A percentile compares a stretch with the other conserved stretches of the same genome.
Conservation (phyloP, 345 rosid species). For the Viola odorata region DNA sequence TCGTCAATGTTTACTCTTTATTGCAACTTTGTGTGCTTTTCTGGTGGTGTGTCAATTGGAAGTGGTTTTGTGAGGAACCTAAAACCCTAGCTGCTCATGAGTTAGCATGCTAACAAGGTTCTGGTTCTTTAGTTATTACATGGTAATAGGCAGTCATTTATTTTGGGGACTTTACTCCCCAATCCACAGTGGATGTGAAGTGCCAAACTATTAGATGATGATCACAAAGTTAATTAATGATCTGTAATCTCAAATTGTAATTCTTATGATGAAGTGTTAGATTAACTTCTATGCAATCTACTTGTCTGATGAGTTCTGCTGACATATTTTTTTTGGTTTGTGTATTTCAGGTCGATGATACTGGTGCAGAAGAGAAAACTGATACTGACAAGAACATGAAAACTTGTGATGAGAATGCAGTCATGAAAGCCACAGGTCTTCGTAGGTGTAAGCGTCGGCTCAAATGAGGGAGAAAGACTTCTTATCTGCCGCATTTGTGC, state of each 20-base stretch:
- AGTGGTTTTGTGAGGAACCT: too few species aligned
- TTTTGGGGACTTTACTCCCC: too few species aligned
- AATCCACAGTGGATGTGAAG: too few species aligned
- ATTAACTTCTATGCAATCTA: too few species aligned
- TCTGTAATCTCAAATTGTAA: too few species aligned
- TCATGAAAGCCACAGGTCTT: not conserved
- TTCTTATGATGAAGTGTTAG: too few species aligned
- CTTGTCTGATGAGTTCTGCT: not conserved
- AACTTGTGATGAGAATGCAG: not conserved
- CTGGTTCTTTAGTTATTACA: too few species aligned
- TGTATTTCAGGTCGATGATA: constrained; percentile 47
- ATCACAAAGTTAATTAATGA: too few species aligned
- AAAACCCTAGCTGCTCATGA: too few species aligned
- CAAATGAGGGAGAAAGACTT: constrained; percentile 1
- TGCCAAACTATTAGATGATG: too few species aligned
- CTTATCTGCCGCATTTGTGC: not conserved
- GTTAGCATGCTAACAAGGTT: too few species aligned
- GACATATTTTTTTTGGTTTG: not conserved
- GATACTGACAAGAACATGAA: constrained; percentile 84
- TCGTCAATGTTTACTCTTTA: not conserved
- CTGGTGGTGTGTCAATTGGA: not conserved
- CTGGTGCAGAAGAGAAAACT: constrained; percentile 55
- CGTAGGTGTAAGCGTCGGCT: constrained; percentile 16
- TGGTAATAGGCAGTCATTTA: too few species aligned
- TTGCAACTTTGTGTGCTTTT: not conserved